Conservation (phyloP, 768 basidiomycete genomes). For the Tylopilus subfusipes region DNA sequence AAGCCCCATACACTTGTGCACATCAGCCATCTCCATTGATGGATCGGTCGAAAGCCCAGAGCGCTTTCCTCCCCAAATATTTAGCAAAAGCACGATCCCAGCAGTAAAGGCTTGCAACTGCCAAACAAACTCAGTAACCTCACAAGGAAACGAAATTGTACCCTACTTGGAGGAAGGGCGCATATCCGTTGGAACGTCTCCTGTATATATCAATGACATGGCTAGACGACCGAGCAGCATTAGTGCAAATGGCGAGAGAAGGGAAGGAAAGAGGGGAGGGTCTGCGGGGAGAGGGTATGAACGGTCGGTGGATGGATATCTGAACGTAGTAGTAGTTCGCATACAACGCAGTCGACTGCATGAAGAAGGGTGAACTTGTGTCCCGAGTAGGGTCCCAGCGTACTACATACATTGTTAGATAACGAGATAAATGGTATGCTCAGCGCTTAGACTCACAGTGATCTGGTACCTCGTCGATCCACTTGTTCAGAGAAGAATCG, state of each 20-base stretch:
- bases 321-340: constrained; percentile 52
- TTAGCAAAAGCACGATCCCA: constrained; percentile 51
- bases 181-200: constrained; percentile 27
- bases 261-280: constrained; percentile 46
- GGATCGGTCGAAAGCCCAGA: constrained; percentile 40
- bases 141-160: no score
- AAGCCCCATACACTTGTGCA: constrained; percentile 46
- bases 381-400: constrained; percentile 46
- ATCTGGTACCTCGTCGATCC: constrained; percentile 67
- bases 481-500: constrained; percentile 74
- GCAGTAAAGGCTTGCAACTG: constrained; percentile 45
- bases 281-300: constrained; percentile 64
- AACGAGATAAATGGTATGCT: background rate
- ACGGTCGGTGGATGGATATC: constrained; percentile 76
- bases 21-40: constrained; percentile 46
- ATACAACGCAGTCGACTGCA: constrained; percentile 51
- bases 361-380: constrained; percentile 35
- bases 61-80: constrained; percentile 52
- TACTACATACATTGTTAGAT: constrained; percentile 25
- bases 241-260: constrained; percentile 82
- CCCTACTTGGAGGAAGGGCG: constrained; percentile 31
- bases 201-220: constrained; percentile 64
- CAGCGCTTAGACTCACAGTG: constrained; percentile 30
- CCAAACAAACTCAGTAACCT: background rate
- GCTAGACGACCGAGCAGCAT: constrained; percentile 72